Base-by-base conservation (phyloP, 129 eudicot species). In the Tagetes erecta region DNA sequence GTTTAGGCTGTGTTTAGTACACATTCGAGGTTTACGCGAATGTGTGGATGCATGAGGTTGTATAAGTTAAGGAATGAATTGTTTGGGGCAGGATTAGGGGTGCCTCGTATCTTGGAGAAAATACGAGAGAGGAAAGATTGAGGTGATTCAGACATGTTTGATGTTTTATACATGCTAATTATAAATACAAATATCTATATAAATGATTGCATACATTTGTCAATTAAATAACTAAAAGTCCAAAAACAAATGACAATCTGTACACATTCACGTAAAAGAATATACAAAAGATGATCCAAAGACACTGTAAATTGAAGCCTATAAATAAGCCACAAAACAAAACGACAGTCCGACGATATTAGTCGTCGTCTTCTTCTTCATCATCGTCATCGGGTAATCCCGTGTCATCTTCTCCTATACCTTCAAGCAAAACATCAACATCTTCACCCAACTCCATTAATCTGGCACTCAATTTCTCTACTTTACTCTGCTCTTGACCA, bases 401-500 rank as follows among this genome's bases (percentile, higher is more conserved):
- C 0, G 73, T 44, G 30, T 92, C 98, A 38, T 92, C 98, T 49
- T 92, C 98, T 49, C 95, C 98, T 0, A 92, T 75, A 31, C 95
- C 98, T 82, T 89, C 98, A 36, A 94, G 91, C 83, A 94, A 80
- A 12, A 76, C 73, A 27, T 94, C 96, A 8, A 94, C 97, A 64
- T 94, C 96, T 72, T 90, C 96, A 0, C 96, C 96, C 80, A 94
- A 75, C 77, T 94, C 97, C 78, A 75, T 6, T 42, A 94, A 77
- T 79, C 93, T 83, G 2, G 88, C 70, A 56, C 85, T 87, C 74
- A 89, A 84, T 71, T 78, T 89, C 83, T 92, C 96, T 34, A 89
- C 97, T 78, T 84, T 89, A 78, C 89, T 94, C 81, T 94, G 98
- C 67, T 94, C 98, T 86, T 92, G 97, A 20, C 97, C 97, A 11